These are phyloP conservation scores for Coniferiporia sulphurascens DNA, from an alignment of 1,284 basidiomycete species.

Conservation along the genomic window DNA sequence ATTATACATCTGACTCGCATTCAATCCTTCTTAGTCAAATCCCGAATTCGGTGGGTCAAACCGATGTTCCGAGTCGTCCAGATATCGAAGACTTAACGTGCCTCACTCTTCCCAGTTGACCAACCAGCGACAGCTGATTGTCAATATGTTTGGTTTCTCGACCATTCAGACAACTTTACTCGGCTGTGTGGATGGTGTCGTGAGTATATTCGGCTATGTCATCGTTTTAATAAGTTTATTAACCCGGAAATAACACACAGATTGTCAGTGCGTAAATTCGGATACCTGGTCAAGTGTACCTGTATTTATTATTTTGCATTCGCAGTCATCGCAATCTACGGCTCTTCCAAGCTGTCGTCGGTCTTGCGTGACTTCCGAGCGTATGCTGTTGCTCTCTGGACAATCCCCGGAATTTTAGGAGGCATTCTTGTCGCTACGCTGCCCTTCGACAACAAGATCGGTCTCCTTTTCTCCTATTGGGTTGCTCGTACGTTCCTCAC, in stretches of 20 bases:
- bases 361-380: slow-evolving; percentile 21
- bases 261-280: slow-evolving; percentile 6
- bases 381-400: slow-evolving; percentile 28
- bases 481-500: slow-evolving; percentile 22
- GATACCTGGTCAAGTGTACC: background rate
- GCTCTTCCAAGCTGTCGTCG: slow-evolving; percentile 19
- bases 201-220: background rate
- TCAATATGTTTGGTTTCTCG: slow-evolving; percentile 27
- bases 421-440: slow-evolving; percentile 29
- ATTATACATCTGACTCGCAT: background rate
- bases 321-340: slow-evolving; percentile 22
- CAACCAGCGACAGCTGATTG: slow-evolving; percentile 32
- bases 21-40: slow-evolving; percentile 24
- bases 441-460: slow-evolving; percentile 28
- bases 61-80: background rate
- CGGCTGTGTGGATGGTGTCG: slow-evolving; percentile 28
- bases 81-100: background rate
- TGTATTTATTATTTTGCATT: background rate
- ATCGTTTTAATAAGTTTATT: background rate
- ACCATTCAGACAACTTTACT: slow-evolving; percentile 16
- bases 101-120: slow-evolving; percentile 21
- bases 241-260: background rate
- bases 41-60: slow-evolving; percentile 27
- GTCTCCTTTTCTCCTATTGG: slow-evolving; percentile 27
- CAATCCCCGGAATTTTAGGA: slow-evolving; percentile 32